phyloP scores from a whole-genome alignment of 2,329 filamentous ascomycete species.

The Didymella keratinophila region DNA sequence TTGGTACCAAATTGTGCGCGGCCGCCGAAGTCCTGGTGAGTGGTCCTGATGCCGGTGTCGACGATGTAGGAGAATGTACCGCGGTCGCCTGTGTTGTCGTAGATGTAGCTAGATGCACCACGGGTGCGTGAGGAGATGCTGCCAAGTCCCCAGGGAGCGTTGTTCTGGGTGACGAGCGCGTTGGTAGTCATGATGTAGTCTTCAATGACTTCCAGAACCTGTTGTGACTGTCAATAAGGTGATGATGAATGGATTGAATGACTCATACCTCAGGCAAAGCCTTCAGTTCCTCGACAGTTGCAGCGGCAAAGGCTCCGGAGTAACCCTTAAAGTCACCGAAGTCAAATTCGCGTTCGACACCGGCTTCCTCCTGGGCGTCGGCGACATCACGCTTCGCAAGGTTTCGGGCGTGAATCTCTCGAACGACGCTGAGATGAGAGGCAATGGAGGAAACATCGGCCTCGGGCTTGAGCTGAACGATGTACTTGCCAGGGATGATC shows the following conservation, averaged over 20 bases:
- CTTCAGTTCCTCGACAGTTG: slow-evolving; percentile 42
- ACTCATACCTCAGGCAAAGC: slow-evolving; percentile 36
- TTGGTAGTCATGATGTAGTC: slow-evolving; percentile 40
- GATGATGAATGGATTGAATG: too few relatives aligned
- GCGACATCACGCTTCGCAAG: slow-evolving; percentile 30
- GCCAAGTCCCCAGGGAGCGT: slow-evolving; percentile 40
- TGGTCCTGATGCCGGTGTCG: slow-evolving; percentile 68
- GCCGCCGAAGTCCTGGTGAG: slow-evolving; percentile 55
- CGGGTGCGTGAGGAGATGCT: slow-evolving; percentile 38
- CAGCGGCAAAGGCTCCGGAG: slow-evolving; percentile 40
- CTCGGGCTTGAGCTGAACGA: slow-evolving; percentile 53
- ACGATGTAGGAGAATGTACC: slow-evolving; percentile 61
- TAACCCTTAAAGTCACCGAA: slow-evolving; percentile 46
- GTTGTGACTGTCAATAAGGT: neutral
- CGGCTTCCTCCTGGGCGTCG: slow-evolving; percentile 20
- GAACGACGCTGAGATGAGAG: slow-evolving; percentile 37
- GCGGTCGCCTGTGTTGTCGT: slow-evolving; percentile 36
- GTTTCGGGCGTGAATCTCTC: slow-evolving; percentile 42
- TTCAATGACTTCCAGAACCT: slow-evolving; percentile 39
- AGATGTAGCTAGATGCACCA: slow-evolving; percentile 35
- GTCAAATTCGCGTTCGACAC: slow-evolving; percentile 40
- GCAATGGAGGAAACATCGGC: slow-evolving; percentile 35
- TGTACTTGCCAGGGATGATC: slow-evolving; percentile 49
- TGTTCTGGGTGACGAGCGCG: slow-evolving; percentile 31
- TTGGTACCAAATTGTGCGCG: slow-evolving; percentile 44